Conservation (phyloP, 2,329 filamentous ascomycete species). For the Colletotrichum filicis region DNA sequence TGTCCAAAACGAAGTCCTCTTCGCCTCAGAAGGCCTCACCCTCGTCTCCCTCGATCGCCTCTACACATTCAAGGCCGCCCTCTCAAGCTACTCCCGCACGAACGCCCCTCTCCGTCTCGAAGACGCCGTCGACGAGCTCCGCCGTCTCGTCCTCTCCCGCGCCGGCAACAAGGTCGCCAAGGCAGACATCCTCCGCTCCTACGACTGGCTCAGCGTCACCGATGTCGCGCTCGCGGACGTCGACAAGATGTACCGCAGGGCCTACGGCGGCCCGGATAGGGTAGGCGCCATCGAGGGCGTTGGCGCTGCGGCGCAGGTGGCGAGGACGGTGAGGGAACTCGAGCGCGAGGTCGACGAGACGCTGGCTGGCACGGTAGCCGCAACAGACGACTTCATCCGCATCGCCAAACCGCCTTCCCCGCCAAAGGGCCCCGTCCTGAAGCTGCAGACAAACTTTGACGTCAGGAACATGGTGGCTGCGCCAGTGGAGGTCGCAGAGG, state of each 20-base stretch:
- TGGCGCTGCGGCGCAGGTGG: conserved; percentile 39
- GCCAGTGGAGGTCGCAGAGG: conserved; percentile 41
- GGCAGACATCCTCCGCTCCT: conserved; percentile 63
- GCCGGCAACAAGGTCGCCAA: conserved; percentile 61
- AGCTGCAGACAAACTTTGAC: conserved; percentile 57
- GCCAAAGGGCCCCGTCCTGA: conserved; percentile 45
- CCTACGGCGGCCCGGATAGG: conserved; percentile 62
- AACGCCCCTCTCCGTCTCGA: conserved; percentile 60
- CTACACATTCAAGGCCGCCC: conserved; percentile 72
- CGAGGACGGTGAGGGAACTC: conserved; percentile 25
- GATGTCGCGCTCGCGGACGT: conserved; percentile 63
- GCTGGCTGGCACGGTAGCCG: conserved; percentile 5
- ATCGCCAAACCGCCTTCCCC: conserved; percentile 30
- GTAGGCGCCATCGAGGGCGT: conserved; percentile 58
- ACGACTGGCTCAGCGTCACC: conserved; percentile 66
- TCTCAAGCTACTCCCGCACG: conserved; percentile 66
- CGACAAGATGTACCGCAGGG: conserved; percentile 64
- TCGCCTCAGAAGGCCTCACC: conserved; percentile 68
- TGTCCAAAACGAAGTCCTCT: conserved; percentile 70
- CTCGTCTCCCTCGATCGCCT: conserved; percentile 70
- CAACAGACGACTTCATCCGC: conserved; percentile 18
- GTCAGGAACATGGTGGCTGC: conserved; percentile 21
- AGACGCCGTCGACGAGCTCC: conserved; percentile 71
- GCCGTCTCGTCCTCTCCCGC: conserved; percentile 66
- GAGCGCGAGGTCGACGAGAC: conserved; percentile 17